Percentiles rank a stretch among this genome's conserved stretches.
These are phyloP conservation scores for Monosporascus cannonballus DNA, from an alignment of 2,329 filamentous ascomycete genomes.

Conservation along the genomic window DNA sequence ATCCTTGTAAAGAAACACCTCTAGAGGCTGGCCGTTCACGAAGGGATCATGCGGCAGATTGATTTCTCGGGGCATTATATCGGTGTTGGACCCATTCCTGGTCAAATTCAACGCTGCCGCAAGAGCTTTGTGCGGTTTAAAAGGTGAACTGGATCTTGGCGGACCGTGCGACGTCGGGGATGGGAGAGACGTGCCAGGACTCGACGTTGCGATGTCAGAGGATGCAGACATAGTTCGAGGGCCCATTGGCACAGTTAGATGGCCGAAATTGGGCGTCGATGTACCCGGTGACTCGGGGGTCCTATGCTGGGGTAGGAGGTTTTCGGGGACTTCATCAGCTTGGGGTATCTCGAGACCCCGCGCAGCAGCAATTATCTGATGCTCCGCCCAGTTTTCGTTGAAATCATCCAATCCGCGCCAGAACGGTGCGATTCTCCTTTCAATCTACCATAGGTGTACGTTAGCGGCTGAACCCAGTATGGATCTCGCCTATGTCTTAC, in stretches of 20 bases:
- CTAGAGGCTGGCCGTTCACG: slow-evolving; percentile 89
- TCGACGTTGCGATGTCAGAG: slow-evolving; percentile 63
- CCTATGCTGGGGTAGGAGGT: slow-evolving; percentile 42
- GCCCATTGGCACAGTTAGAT: slow-evolving; percentile 72
- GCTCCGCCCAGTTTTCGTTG: slow-evolving; percentile 82
- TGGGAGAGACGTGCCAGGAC: slow-evolving; percentile 54
- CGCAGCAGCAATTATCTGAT: slow-evolving; percentile 88
- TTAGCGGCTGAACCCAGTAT: slow-evolving; percentile 5
- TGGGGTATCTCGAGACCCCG: slow-evolving; percentile 78
- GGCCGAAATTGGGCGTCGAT: slow-evolving; percentile 59
- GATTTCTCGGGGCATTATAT: slow-evolving; percentile 72
- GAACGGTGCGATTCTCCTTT: slow-evolving; percentile 86
- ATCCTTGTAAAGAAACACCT: slow-evolving; percentile 91
- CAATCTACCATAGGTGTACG: slow-evolving; percentile 56
- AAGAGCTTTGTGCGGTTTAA: slow-evolving; percentile 80
- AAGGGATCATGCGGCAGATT: slow-evolving; percentile 74
- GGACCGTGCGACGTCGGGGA: slow-evolving; percentile 46
- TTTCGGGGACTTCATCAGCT: slow-evolving; percentile 73
- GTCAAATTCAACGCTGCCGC: slow-evolving; percentile 75
- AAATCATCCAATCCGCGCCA: slow-evolving; percentile 93
- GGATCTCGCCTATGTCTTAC: slow-evolving; percentile 41
- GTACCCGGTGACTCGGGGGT: slow-evolving; percentile 40
- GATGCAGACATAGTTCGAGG: slow-evolving; percentile 71
- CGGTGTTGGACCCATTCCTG: slow-evolving; percentile 64
- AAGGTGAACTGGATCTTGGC: slow-evolving; percentile 49